Evolutionary conservation across 2,329 filamentous ascomycete genomes (phyloP), one percentile per base, ranked within the genome.

Genomic region (Ceratocystis cacaofunesta): DNA sequence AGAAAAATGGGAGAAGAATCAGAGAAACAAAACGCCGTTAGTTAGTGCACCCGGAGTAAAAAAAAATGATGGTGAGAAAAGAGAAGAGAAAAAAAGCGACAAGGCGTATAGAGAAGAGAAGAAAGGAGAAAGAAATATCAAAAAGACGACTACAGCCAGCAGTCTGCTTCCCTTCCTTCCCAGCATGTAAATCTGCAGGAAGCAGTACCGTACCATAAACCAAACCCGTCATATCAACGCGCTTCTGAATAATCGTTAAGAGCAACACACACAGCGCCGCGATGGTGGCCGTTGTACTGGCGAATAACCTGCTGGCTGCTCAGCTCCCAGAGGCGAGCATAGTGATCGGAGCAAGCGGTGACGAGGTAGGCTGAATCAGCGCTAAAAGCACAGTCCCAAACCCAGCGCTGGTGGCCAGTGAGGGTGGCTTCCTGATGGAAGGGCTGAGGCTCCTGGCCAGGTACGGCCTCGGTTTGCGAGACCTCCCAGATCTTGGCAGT

Each of bases 401-500:
- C 92, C 92, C 92, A 96, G 64, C 92, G 86, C 76, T 96, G 92
- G 76, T 96, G 92, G 65, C 89, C 90, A 25, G 88, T 88, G 1
- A 96, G 82, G 1, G 90, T 95, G 2, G 90, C 91, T 75, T 96
- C 89, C 22, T 95, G 82, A 8, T 87, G 88, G 70, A 89, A 94
- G 52, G 80, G 86, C 74, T 80, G 83, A 7, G 79, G 75, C 43
- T 77, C 75, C n/a, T 71, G 68, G 52, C 67, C 70, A 55, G 66
- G 69, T 65, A 61, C 67, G 15, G 80, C 78, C 61, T 85, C 82
- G n/a, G 86, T 80, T 72, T 95, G 89, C 69, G 78, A 78, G 58
- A 96, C 88, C 71, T 91, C 89, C 94, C 94, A 99, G 71, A 99
- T 96, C 75, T 95, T 92, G 68, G 92, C 91, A 0, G 92, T 85